Percentiles rank a stretch among this genome's conserved stretches.
These are phyloP conservation scores for Pelargonium cotyledonis DNA, from an alignment of 441 rosid species.

Conservation along the genomic window DNA sequence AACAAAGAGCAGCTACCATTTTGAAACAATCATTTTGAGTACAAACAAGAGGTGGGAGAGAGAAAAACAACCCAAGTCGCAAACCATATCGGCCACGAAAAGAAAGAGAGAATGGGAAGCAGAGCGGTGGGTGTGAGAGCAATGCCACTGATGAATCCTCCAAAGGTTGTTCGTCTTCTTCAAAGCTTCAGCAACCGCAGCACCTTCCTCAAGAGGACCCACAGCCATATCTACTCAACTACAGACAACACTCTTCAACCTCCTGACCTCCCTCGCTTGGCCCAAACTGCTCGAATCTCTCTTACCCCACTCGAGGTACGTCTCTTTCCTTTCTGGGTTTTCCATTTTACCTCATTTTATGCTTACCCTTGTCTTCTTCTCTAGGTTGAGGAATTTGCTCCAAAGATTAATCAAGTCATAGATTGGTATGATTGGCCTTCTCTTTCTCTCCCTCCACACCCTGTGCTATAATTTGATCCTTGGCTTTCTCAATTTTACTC, in stretches of 20 bases:
- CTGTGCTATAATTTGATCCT: neutral
- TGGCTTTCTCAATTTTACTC: neutral
- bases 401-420: slow-evolving; percentile 64
- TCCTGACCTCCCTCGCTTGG: slow-evolving; percentile 56
- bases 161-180: too few species aligned
- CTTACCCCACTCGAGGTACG: slow-evolving; percentile 54
- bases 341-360: neutral
- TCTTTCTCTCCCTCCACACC: neutral
- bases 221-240: slow-evolving; percentile 22
- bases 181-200: too few species aligned
- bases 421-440: slow-evolving; percentile 40
- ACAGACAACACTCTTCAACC: slow-evolving; percentile 26
- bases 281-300: slow-evolving; percentile 76
- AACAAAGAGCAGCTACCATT: too few species aligned
- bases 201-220: slow-evolving; percentile 6
- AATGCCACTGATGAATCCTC: too few species aligned
- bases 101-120: too few species aligned
- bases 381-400: slow-evolving; percentile 56
- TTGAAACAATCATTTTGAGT: too few species aligned
- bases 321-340: neutral
- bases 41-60: too few species aligned
- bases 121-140: too few species aligned
- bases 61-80: too few species aligned
- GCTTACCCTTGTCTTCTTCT: neutral
- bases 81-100: too few species aligned